A percentile compares a stretch with the other conserved stretches of the same genome.
phyloP scores from a whole-genome alignment of 768 basidiomycete genomes.

The Tylopilus rubrobrunneus region DNA sequence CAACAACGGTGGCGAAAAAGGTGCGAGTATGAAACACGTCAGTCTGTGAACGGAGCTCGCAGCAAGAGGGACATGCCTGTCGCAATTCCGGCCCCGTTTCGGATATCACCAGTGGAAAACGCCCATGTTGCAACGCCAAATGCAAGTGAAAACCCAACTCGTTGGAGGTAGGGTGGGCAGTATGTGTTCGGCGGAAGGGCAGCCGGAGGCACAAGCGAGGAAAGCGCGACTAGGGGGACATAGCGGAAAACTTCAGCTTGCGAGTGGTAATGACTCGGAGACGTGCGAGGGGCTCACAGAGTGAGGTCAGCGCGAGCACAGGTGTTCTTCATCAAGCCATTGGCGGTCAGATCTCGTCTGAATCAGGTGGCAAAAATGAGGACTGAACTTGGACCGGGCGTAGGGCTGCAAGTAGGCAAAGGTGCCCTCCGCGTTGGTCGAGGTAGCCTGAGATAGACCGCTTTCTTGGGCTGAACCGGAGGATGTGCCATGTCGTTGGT shows the following conservation, averaged over 20 bases:
- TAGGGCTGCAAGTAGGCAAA: constrained; percentile 28
- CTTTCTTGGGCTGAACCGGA: not conserved
- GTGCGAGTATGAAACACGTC: not conserved
- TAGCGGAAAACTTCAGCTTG: too few relatives aligned
- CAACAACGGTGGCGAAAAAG: not conserved
- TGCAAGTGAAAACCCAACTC: constrained; percentile 41
- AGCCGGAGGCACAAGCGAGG: constrained; percentile 34
- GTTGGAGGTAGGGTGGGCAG: constrained; percentile 41
- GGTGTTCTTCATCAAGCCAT: constrained; percentile 22
- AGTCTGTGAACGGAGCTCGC: not conserved
- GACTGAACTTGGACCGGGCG: constrained; percentile 31
- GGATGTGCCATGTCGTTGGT: not conserved
- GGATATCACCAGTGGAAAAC: constrained; percentile 34
- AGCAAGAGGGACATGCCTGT: constrained; percentile 18
- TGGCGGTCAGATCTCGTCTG: constrained; percentile 14
- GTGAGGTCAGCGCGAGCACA: constrained; percentile 28
- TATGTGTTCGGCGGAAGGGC: constrained; percentile 24
- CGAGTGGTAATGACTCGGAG: too few relatives aligned
- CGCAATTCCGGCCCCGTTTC: constrained; percentile 44
- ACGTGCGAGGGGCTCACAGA: constrained; percentile 27
- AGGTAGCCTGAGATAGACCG: not conserved
- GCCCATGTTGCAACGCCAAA: constrained; percentile 46
- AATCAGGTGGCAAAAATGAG: not conserved
- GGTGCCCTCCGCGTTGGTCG: constrained; percentile 17
- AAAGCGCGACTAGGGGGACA: constrained; percentile 31